Conservation (phyloP, 2,329 filamentous ascomycete genomes). For the Penicillium sp. region DNA sequence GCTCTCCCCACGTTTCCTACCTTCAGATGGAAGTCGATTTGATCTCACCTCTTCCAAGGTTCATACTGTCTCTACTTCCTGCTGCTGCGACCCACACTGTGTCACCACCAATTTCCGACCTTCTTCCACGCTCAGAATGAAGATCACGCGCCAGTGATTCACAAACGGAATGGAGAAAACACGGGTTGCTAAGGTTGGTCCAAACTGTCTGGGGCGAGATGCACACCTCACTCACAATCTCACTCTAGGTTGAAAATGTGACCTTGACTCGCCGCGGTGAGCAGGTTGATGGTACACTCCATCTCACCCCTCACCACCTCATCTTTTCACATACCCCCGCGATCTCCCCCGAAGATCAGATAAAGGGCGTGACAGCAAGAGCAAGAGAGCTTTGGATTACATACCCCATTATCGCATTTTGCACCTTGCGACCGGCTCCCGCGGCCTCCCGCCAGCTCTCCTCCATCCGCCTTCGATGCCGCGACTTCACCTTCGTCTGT, state of each 20-base stretch:
- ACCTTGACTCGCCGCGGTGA: constrained; percentile 60
- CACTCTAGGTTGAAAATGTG: constrained; percentile 55
- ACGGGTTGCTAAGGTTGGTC: constrained; percentile 46
- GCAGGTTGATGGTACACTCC: constrained; percentile 61
- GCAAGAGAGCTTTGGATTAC: constrained; percentile 86
- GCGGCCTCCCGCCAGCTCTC: constrained; percentile 70
- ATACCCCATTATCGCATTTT: constrained; percentile 86
- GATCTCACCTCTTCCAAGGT: not conserved
- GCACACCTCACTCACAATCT: not conserved
- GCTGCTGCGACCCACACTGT: not conserved
- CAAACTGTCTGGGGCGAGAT: not conserved
- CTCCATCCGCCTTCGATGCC: constrained; percentile 82
- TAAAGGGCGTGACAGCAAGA: constrained; percentile 45
- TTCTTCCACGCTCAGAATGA: constrained; percentile 30
- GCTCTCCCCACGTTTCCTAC: not conserved
- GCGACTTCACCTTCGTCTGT: constrained; percentile 91
- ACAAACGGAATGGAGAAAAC: constrained; percentile 47
- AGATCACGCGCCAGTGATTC: constrained; percentile 35
- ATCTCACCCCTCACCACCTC: constrained; percentile 65
- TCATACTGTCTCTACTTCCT: not conserved
- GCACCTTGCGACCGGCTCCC: constrained; percentile 74
- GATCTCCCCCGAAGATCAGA: constrained; percentile 39
- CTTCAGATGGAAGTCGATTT: not conserved
- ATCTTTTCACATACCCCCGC: constrained; percentile 62
- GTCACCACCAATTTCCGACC: not conserved